Evolutionary conservation across 768 basidiomycete genomes (phyloP), one percentile per base, ranked within the genome.

Genomic region (Calocera cornea): DNA sequence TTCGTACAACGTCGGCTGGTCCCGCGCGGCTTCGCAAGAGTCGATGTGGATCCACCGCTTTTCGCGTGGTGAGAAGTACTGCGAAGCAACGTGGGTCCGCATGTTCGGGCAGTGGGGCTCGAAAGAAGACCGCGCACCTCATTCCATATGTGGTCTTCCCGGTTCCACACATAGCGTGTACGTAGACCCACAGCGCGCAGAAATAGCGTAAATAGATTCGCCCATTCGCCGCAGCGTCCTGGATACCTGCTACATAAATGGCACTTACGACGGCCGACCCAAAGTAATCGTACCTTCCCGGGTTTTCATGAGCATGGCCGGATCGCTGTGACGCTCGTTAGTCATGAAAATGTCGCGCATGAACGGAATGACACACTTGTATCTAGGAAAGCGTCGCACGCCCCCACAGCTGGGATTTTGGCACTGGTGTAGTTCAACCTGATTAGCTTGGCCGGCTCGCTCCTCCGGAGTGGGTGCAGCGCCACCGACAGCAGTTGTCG

Each of bases 131-230:
- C 1, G 69, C 68, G 1, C 72, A 75, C 72, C 73, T 78, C 77
- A 50, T 72, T 73, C 79, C 79, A 80, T 10, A 80, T 78, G 67
- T 80, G 79, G 70, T 80, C 79, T 70, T 79, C 78, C 22, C 65
- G 68, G 66, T 74, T 74, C 74, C 74, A 75, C 40, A 75, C 72
- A 69, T 78, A 78, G 64, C 78, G 72, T 22, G 74, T 74, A 24
- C 75, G 71, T 11, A 80, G 69, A 11, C 75, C 77, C 3, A 73
- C 70, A 3, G 76, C 75, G 34, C 75, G 69, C 24, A 79, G 67
- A 63, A 79, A 78, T 27, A 76, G 73, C 31, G 74, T 74, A 69
- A 80, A 79, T 29, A 79, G 71, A 68, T 79, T 78, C 27, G 79
- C 78, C 68, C 76, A 79, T 69, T 79, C 79, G 29, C 77, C 71